Conservation (phyloP, 169 alveolate genomes). For the Theileria luwenshuni region DNA sequence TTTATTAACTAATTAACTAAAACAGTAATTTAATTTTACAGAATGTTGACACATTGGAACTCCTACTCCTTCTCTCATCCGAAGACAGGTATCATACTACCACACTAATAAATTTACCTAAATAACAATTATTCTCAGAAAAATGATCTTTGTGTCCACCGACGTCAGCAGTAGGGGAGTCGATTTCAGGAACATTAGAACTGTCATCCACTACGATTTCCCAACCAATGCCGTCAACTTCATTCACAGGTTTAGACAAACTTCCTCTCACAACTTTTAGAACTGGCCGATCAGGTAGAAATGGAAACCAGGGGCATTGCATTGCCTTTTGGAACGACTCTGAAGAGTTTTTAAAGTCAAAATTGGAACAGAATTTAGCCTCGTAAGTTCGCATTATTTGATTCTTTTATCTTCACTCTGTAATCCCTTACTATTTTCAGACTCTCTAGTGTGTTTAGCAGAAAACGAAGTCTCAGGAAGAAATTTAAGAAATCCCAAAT, state of each 20-base stretch:
- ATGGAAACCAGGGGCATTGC: slow-evolving; percentile 76
- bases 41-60: slow-evolving; percentile 17
- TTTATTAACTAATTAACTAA: too few relatives aligned
- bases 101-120: not conserved
- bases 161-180: slow-evolving; percentile 97
- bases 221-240: slow-evolving; percentile 90
- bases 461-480: slow-evolving; percentile 45
- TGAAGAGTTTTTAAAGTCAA: slow-evolving; percentile 17
- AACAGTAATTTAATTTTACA: too few relatives aligned
- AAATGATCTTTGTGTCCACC: slow-evolving; percentile 87
- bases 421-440: not conserved
- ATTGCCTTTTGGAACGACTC: slow-evolving; percentile 50
- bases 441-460: slow-evolving; percentile 39
- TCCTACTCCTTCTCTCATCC: not conserved
- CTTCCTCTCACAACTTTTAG: slow-evolving; percentile 68
- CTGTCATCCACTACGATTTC: slow-evolving; percentile 93
- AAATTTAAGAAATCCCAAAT: slow-evolving; percentile 33
- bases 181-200: slow-evolving; percentile 92
- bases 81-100: slow-evolving; percentile 14
- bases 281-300: slow-evolving; percentile 96
- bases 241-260: slow-evolving; percentile 93
- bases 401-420: not conserved
- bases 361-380: slow-evolving; percentile 25
- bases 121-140: slow-evolving; percentile 54
- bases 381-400: not conserved